phyloP scores from a whole-genome alignment of 768 basidiomycete genomes.

The Trametes coccinea region DNA sequence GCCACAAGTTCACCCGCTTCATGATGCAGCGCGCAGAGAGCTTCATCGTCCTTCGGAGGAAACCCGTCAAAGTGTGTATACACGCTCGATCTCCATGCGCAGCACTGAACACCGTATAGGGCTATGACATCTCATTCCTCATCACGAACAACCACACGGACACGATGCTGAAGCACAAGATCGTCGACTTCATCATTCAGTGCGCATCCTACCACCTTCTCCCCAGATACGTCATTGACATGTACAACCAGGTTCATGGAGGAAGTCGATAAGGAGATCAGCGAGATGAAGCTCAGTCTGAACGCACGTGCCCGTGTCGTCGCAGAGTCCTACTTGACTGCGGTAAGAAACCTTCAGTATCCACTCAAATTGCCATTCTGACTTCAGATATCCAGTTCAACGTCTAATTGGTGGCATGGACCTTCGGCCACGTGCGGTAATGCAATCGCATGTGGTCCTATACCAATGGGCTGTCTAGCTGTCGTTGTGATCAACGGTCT shows the following conservation, averaged over 20 bases:
- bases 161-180: slow-evolving; percentile 99
- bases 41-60: slow-evolving; percentile 94
- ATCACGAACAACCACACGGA: slow-evolving; percentile 97
- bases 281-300: slow-evolving; percentile 96
- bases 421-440: background rate
- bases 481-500: background rate
- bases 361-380: background rate
- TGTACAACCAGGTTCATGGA: slow-evolving; percentile 83
- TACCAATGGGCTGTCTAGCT: background rate
- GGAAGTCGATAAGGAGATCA: slow-evolving; percentile 99
- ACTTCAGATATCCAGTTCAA: slow-evolving; percentile 5
- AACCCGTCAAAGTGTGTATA: slow-evolving; percentile 76
- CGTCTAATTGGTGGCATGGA: background rate
- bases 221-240: background rate
- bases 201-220: slow-evolving; percentile 30
- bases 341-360: slow-evolving; percentile 51
- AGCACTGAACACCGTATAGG: slow-evolving; percentile 46
- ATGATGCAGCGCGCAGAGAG: slow-evolving; percentile 99
- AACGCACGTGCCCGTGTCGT: slow-evolving; percentile 97
- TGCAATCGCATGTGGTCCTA: background rate
- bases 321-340: slow-evolving; percentile 91
- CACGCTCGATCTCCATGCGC: background rate
- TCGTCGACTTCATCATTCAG: slow-evolving; percentile 99
- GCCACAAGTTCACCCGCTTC: slow-evolving; percentile 98
- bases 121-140: slow-evolving; percentile 97